Conservation (phyloP, 129 eudicot genomes). For the Artemisia tridentata region DNA sequence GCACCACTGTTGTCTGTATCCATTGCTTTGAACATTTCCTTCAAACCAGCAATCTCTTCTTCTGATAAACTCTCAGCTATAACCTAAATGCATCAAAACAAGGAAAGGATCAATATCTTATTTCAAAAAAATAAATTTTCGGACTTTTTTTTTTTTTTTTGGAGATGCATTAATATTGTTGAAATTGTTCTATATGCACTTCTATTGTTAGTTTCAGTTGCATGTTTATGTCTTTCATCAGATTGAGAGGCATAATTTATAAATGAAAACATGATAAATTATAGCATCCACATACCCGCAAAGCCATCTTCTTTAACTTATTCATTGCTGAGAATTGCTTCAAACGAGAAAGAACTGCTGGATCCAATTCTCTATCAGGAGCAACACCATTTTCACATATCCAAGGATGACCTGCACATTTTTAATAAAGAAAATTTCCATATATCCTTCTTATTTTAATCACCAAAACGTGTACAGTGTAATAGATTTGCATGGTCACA, state of each 20-base stretch:
- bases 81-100: constrained; percentile 46
- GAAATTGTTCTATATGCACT: no score
- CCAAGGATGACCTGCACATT: constrained; percentile 92
- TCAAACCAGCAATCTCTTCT: constrained; percentile 93
- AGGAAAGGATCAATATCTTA: not conserved
- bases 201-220: not conserved
- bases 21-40: constrained; percentile 85
- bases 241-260: not conserved
- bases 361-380: constrained; percentile 80
- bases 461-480: no score
- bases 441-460: no score
- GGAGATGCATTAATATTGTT: no score
- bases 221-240: not conserved
- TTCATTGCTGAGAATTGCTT: constrained; percentile 97
- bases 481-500: no score
- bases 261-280: not conserved
- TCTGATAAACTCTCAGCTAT: constrained; percentile 96
- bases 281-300: constrained; percentile 62
- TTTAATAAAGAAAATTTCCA: no score
- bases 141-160: no score
- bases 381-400: constrained; percentile 98
- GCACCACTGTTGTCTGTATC: constrained; percentile 91
- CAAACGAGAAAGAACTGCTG: constrained; percentile 95
- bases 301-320: constrained; percentile 96
- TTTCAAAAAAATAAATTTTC: not conserved